Evolutionary conservation across 371 early-diverging fungal species (phyloP), one percentile per base, ranked within the genome.

Genomic region (Batkoa obscura): DNA sequence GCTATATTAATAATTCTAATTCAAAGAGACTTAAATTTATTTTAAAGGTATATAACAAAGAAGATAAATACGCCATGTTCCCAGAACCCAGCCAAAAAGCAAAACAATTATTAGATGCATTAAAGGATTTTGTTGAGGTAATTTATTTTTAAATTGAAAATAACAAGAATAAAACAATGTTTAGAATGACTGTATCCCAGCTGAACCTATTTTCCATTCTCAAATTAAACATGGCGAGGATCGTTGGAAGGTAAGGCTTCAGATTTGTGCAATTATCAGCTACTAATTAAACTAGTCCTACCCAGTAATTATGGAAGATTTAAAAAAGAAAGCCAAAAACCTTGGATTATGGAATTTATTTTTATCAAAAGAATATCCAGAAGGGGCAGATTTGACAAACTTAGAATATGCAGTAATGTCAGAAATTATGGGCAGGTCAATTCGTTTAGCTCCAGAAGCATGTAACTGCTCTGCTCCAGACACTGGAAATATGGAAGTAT

Each of bases 401-500:
- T 73, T 93, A 51, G 97, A 96, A 62, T 96, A 96, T 66, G 84
- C 86, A 5, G 70, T 83, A 41, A 76, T 96, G 58, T 88, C 89
- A 59, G 92, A 92, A 61, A 62, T 88, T 55, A 86, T 87, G 62
- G 96, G 94, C 39, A 80, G 86, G 35, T 78, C 73, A 49, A 72
- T 80, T 36, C 70, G 66, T 30, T 56, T 90, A 31, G 92, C 90
- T 4, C 86, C 91, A 45, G 91, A 92, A 71, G 85, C 85, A 36
- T 68, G 79, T 73, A 94, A 95, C 79, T 90, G 90, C 71, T 74
- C 81, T 39, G 93, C 94, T n/a, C 94, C 94, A 5, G 97, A 96
- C 62, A 94, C 94, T 3, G 97, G 97, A 53, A 96, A 96, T 75
- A 96, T 96, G 94, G 94, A 96, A 68, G 93, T 96, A 34, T 80